Evolutionary conservation across 2,329 filamentous ascomycete species (phyloP).

Genomic region (Fusarium acutatum): DNA sequence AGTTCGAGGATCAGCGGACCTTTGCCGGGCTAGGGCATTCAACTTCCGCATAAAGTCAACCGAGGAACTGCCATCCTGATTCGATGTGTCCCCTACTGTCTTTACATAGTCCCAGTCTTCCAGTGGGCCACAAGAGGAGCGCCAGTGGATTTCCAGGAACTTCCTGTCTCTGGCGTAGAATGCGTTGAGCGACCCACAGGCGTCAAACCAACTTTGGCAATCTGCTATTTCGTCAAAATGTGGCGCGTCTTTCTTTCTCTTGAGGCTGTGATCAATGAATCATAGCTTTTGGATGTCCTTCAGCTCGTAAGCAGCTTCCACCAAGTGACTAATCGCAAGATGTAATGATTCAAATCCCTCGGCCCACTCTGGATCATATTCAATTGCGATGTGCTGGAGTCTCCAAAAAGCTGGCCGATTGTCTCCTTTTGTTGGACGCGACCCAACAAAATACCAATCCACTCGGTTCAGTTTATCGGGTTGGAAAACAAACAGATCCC

Average conservation of each 20-base stretch:
- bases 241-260: not conserved
- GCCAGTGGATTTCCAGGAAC: not conserved
- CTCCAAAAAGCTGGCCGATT: not conserved
- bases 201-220: too few species aligned
- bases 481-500: conserved; percentile 16
- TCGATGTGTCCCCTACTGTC: not conserved
- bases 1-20: accelerated
- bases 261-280: conserved; percentile 9
- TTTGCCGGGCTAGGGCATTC: too few species aligned
- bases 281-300: not conserved
- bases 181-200: too few species aligned
- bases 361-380: conserved; percentile 2
- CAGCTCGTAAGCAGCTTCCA: not conserved
- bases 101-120: not conserved
- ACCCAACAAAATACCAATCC: not conserved
- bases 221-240: not conserved
- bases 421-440: not conserved
- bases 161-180: conserved; percentile 15
- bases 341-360: too few species aligned
- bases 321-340: too few species aligned
- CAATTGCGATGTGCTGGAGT: not conserved
- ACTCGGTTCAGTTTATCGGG: not conserved
- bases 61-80: not conserved
- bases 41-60: not conserved
- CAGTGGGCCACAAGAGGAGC: not conserved